Percentiles rank a stretch among this genome's conserved stretches.
Evolutionary conservation across 2,329 filamentous ascomycete genomes (phyloP).

Genomic region (Mariannaea elegans): DNA sequence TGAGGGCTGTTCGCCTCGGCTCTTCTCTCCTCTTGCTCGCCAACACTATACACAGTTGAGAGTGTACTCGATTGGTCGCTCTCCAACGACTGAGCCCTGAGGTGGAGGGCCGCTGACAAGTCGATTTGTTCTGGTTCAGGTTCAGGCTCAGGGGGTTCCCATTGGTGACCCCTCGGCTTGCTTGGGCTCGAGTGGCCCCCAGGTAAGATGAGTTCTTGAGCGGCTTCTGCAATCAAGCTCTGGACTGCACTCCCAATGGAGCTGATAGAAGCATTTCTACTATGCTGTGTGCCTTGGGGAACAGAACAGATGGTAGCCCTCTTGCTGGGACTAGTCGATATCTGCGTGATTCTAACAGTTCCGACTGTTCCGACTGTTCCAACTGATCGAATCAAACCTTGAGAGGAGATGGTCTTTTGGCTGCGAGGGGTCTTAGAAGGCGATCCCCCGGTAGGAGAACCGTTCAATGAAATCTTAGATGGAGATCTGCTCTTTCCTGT

Average conservation of each 20-base stretch:
- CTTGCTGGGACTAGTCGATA: slow-evolving; percentile 43
- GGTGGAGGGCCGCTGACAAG: slow-evolving; percentile 27
- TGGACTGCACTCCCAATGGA: slow-evolving; percentile 49
- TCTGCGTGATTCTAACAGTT: slow-evolving; percentile 30
- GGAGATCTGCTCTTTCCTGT: slow-evolving; percentile 48
- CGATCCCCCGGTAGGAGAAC: slow-evolving; percentile 40
- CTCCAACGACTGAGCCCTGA: slow-evolving; percentile 45
- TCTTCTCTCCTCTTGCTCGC: slow-evolving; percentile 54
- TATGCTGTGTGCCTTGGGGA: slow-evolving; percentile 28
- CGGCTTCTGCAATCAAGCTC: slow-evolving; percentile 51
- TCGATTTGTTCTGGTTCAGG: slow-evolving; percentile 18
- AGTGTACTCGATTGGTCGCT: slow-evolving; percentile 62
- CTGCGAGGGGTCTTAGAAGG: slow-evolving; percentile 43
- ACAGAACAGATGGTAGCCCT: slow-evolving; percentile 31
- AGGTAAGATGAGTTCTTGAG: slow-evolving; percentile 46
- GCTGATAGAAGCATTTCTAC: slow-evolving; percentile 41
- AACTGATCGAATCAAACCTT: slow-evolving; percentile 34
- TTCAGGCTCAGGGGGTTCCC: slow-evolving; percentile 34
- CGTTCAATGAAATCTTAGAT: slow-evolving; percentile 39
- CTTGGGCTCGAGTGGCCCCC: slow-evolving; percentile 56
- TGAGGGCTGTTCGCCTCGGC: slow-evolving; percentile 8
- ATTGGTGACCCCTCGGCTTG: slow-evolving; percentile 43
- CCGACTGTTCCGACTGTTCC: slow-evolving; percentile 31
- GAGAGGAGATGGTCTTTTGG: slow-evolving; percentile 31
- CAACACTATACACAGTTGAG: slow-evolving; percentile 66